Evolutionary conservation across 768 basidiomycete species (phyloP).

Genomic region (Hypsizygus marmoreus): DNA sequence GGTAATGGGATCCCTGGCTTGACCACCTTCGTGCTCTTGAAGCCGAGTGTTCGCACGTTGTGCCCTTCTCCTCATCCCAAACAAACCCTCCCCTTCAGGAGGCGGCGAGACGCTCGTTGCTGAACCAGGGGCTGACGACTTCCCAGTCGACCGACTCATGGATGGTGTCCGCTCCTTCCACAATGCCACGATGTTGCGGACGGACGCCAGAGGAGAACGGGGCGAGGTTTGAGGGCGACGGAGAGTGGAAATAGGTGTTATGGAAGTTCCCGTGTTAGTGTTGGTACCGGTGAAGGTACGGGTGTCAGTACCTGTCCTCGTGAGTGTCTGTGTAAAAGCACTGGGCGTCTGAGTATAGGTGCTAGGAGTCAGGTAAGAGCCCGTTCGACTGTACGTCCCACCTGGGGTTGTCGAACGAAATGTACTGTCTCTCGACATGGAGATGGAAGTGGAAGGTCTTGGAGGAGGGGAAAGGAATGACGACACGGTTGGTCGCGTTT

Average conservation of each 20-base stretch:
- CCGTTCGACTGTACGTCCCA: slow-evolving; percentile 27
- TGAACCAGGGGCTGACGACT: slow-evolving; percentile 41
- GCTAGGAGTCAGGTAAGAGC: slow-evolving; percentile 35
- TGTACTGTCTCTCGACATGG: slow-evolving; percentile 24
- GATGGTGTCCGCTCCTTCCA: slow-evolving; percentile 81
- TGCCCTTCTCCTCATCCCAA: slow-evolving; percentile 50
- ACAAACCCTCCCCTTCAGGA: slow-evolving; percentile 45
- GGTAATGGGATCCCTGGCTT: slow-evolving; percentile 22
- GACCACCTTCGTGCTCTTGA: slow-evolving; percentile 32
- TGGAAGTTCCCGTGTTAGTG: slow-evolving; percentile 39
- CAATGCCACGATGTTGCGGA: slow-evolving; percentile 75
- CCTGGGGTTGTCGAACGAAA: slow-evolving; percentile 32
- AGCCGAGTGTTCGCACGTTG: slow-evolving; percentile 37
- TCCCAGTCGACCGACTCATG: slow-evolving; percentile 33
- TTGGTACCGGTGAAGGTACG: slow-evolving; percentile 32
- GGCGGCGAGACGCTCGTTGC: slow-evolving; percentile 39
- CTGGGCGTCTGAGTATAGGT: slow-evolving; percentile 39
- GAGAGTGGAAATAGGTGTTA: slow-evolving; percentile 54
- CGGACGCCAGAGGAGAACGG: slow-evolving; percentile 69
- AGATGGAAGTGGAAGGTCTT: slow-evolving; percentile 35
- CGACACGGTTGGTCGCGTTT: slow-evolving; percentile 33
- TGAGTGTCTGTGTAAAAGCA: slow-evolving; percentile 33
- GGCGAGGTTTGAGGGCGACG: slow-evolving; percentile 68
- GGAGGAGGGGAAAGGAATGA: slow-evolving; percentile 53
- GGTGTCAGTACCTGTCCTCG: slow-evolving; percentile 27